Evolutionary conservation across 108 stramenopile genomes (phyloP), one percentile per base, ranked within the genome.

Genomic region (Pseudonitzschia delicatissima): DNA sequence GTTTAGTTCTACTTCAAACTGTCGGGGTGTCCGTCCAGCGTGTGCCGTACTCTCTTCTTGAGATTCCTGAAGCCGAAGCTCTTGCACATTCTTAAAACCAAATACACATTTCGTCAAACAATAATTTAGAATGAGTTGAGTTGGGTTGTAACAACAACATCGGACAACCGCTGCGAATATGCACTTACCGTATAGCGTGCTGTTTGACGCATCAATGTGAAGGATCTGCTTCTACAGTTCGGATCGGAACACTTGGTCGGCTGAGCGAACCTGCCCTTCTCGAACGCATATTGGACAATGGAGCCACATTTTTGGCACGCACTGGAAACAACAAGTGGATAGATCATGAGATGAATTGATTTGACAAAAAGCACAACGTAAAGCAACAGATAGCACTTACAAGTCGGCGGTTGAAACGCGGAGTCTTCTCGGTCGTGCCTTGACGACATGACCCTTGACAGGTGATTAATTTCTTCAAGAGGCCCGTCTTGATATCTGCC

Each of bases 11-110:
- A 98, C 91, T 61, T 90, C 87, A 47, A 97, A 77, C 55, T 91
- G 89, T 42, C 95, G 86, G 0, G 92, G 96, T 4, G 92, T 87
- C 27, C 88, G 77, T 58, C 90, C 90, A 2, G 90, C 84, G 61
- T 86, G 86, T 11, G 59, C 25, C 28, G 71, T 85, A 59, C 72
- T 49, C 50, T 97, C 96, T 53, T 95, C 95, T 57, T 93, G 83
- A 11, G 83, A 73, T 82, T 98, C 94, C 66, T 98, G 97, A 67
- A 98, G 79, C 68, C 82, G 82, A 53, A 98, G 74, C 72, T 93
- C 84, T 81, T 98, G 97, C 7, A 86, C 79, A 76, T 98, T 95
- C 47, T 48, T 45, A n/a, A n/a, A n/a, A n/a, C n/a, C n/a, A n/a
- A n/a, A n/a, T n/a, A n/a, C n/a, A n/a, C n/a, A n/a, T n/a, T 45